Base-by-base conservation (phyloP, 495 filamentous ascomycete species). In the Neurospora sp. region DNA sequence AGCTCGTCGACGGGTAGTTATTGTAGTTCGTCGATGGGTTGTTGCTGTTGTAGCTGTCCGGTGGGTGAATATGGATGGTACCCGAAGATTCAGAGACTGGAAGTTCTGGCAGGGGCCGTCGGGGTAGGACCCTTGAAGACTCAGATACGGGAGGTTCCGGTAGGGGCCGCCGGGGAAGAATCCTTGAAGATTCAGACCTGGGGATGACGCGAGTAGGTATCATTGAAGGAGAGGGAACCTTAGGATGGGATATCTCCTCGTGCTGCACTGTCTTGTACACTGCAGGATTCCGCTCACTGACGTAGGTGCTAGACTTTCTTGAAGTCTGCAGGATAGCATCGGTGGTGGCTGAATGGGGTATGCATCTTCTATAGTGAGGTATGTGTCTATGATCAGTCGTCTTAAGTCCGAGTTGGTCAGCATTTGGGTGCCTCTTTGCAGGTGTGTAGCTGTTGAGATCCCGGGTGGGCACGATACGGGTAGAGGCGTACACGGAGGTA, bases 291-390 rank as follows among this genome's bases (percentile, higher is more conserved):
- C 27, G 27, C 4, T 66, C 54, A 37, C 54, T 66, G 14, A 66
- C 27, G 7, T 66, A 66, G 31, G 27, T 66, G 54, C 54, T 66
- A 35, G 54, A 66, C 12, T 66, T 66, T 66, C 59, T 16, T 2
- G 59, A 5, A 18, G 41, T 75, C 70, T 80, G 74, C 41, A 79
- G 39, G 69, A 81, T 75, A 42, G 76, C 77, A 40, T 73, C 73
- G 71, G 74, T 81, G 9, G 79, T 80, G 42, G 78, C 75, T 1
- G 79, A 81, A 5, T 76, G 72, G 20, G 72, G 77, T 39, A 81
- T 74, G 66, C 74, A 16, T 27, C 27, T 31, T 31, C 27, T 31
- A 62, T 62, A 62, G 27, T 16, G 14, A 35, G 54, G 54, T 66
- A 18, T 35, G 62, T 62, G 66, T 66, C 39, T 14, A 14, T 14